Base-by-base conservation (phyloP, 176 grass and related monocot genomes). In the Panicum miliaceum region DNA sequence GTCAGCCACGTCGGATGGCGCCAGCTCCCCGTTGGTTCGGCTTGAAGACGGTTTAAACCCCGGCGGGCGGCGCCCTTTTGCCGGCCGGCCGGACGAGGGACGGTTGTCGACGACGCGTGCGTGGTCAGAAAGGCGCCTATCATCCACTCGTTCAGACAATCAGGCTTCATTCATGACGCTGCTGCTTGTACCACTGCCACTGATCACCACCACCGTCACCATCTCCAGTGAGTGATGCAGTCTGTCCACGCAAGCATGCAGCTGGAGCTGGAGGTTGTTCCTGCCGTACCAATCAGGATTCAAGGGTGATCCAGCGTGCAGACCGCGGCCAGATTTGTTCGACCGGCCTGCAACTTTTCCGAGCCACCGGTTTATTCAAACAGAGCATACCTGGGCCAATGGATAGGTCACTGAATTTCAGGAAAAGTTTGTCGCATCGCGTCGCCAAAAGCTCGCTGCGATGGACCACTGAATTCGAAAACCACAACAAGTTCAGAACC, bases 401-500 rank as follows among this genome's bases (percentile, higher is more conserved):
- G 65, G 8, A 13, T 68, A 74, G 47, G 16, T 53, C 56, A 58
- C 71, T 74, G 71, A 74, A 52, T 12, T 69, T 20, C 19, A 42
- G 66, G 66, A 2, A 69, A 69, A 69, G 37, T 23, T 3, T 22
- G 35, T n/a, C 19, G 37, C 66, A 6, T 42, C 38, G 37, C 1
- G 3, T 42, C 38, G 37, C 1, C 66, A n/a, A 69, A 69, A 69
- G 35, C 8, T 20, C 8, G 1, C 0, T 16, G 1, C 7, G 6
- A 1, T 53, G 71, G 71, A 74, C 71, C 71, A 74, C 47, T 4
- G 47, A 22, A 53, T 73, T 73, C 56, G 22, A 58, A 58, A 58
- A 58, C 19, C 22, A 8, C 11, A 2, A 8, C 19, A 56, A 56
- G 56, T 23, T 58, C 8, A 23, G 22, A 23, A 23, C 7, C 7